phyloP scores from a whole-genome alignment of 768 basidiomycete genomes.

The Tricholoma saponaceum region DNA sequence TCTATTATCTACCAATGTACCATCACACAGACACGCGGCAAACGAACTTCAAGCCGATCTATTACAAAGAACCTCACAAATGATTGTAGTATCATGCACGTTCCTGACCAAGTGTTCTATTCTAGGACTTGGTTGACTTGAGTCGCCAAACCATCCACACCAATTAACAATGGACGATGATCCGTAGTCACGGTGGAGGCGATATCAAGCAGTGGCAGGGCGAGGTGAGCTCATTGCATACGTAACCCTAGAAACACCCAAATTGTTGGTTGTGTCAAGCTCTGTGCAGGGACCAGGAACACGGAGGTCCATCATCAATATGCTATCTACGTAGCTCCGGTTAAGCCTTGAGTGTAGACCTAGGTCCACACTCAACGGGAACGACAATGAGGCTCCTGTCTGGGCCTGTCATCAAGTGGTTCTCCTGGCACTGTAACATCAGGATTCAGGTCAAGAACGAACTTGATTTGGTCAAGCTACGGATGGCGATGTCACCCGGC shows the following conservation, averaged over 20 bases:
- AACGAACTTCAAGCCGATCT: too few relatives aligned
- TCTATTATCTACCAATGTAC: too few relatives aligned
- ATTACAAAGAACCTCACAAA: too few relatives aligned
- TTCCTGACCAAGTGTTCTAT: too few relatives aligned
- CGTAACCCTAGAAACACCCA: neutral
- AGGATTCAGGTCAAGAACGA: neutral
- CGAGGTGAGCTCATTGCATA: too few relatives aligned
- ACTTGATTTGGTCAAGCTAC: neutral
- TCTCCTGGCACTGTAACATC: neutral
- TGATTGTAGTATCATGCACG: too few relatives aligned
- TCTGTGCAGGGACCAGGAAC: neutral
- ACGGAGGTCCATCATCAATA: neutral
- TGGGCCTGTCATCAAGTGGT: neutral
- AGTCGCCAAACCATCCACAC: too few relatives aligned
- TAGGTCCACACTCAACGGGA: neutral
- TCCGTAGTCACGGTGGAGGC: too few relatives aligned
- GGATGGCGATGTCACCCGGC: neutral
- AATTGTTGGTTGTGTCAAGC: neutral
- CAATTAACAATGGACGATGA: too few relatives aligned
- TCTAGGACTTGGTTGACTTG: too few relatives aligned
- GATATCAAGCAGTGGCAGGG: too few relatives aligned
- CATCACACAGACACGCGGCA: too few relatives aligned
- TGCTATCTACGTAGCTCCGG: neutral
- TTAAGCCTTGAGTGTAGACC: neutral
- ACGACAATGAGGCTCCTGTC: neutral